Conservation (phyloP, 805 yeast genomes). For the Cyberlindnera japonica region DNA sequence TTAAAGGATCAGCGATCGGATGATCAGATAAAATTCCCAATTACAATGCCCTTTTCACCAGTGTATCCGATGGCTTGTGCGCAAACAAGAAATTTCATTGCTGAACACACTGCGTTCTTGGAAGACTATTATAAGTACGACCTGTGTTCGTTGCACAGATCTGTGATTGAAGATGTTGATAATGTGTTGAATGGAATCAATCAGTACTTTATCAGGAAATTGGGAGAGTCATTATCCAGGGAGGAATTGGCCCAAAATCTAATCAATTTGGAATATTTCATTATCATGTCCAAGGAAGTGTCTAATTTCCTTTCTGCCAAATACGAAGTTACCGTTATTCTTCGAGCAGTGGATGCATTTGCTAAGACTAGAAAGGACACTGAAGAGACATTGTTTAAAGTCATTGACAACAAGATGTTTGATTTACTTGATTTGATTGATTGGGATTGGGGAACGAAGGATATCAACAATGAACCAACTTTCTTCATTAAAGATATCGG, state of each 20-base stretch:
- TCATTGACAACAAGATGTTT: conserved; percentile 76
- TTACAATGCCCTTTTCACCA: conserved; percentile 81
- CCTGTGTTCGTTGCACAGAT: conserved; percentile 54
- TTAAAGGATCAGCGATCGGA: conserved; percentile 50
- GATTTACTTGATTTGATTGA: conserved; percentile 82
- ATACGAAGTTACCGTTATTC: conserved; percentile 39
- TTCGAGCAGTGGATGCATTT: conserved; percentile 54
- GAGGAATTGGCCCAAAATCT: conserved; percentile 88
- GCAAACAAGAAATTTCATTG: conserved; percentile 61
- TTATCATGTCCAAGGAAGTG: conserved; percentile 68
- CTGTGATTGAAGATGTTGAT: conserved; percentile 62
- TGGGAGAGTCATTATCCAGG: conserved; percentile 64
- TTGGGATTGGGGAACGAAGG: conserved; percentile 71
- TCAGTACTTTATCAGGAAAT: conserved; percentile 53
- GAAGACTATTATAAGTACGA: conserved; percentile 63
- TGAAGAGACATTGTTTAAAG: conserved; percentile 73
- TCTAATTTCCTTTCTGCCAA: conserved; percentile 32
- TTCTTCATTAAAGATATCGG: conserved; percentile 79
- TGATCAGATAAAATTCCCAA: conserved; percentile 39
- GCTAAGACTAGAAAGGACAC: conserved; percentile 61
- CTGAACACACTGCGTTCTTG: conserved; percentile 60
- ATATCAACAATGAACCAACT: conserved; percentile 58
- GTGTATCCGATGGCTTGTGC: conserved; percentile 85
- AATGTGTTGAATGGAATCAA: conserved; percentile 66
- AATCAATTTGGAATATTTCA: conserved; percentile 83